These are phyloP conservation scores for Aureobasidium sp. DNA, from an alignment of 2,329 filamentous ascomycete species.

Conservation along the genomic window DNA sequence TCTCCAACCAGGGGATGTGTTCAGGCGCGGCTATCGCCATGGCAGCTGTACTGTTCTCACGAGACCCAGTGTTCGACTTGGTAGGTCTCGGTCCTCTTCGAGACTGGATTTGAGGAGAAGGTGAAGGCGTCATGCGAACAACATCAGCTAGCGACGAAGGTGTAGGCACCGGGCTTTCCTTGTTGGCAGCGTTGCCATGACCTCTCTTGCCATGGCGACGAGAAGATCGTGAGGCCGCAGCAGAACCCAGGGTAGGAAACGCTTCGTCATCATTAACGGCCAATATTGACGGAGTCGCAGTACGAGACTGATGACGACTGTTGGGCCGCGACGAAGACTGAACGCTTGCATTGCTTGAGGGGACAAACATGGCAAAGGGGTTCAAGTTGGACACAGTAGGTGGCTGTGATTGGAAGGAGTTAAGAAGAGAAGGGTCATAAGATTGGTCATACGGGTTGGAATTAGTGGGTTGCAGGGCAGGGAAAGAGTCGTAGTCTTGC, in stretches of 20 bases:
- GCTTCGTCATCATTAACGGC: slow-evolving; percentile 88
- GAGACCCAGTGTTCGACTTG: slow-evolving; percentile 56
- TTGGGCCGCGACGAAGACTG: slow-evolving; percentile 63
- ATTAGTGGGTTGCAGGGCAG: slow-evolving; percentile 52
- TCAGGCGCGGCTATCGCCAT: slow-evolving; percentile 80
- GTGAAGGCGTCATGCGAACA: slow-evolving; percentile 63
- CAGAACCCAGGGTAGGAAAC: slow-evolving; percentile 81
- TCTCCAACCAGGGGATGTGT: slow-evolving; percentile 94
- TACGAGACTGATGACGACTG: slow-evolving; percentile 67
- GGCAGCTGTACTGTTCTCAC: slow-evolving; percentile 72
- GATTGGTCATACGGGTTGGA: slow-evolving; percentile 37
- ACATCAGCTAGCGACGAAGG: slow-evolving; percentile 85
- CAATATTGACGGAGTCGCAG: slow-evolving; percentile 57
- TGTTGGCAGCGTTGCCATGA: slow-evolving; percentile 61
- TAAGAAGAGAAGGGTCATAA: slow-evolving; percentile 33
- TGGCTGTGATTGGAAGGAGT: slow-evolving; percentile 29
- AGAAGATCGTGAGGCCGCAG: slow-evolving; percentile 59
- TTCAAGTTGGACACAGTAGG: slow-evolving; percentile 52
- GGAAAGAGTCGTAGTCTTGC: slow-evolving; percentile 79
- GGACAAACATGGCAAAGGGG: slow-evolving; percentile 51
- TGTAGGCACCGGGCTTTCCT: slow-evolving; percentile 46
- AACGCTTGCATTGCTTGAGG: slow-evolving; percentile 44
- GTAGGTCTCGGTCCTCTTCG: slow-evolving; percentile 50
- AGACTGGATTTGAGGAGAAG: slow-evolving; percentile 47
- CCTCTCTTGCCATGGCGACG: slow-evolving; percentile 93